A percentile compares a stretch with the other conserved stretches of the same genome.
These are phyloP conservation scores for Venturiaceae sp. DNA, from an alignment of 2,329 filamentous ascomycete species.

Conservation along the genomic window DNA sequence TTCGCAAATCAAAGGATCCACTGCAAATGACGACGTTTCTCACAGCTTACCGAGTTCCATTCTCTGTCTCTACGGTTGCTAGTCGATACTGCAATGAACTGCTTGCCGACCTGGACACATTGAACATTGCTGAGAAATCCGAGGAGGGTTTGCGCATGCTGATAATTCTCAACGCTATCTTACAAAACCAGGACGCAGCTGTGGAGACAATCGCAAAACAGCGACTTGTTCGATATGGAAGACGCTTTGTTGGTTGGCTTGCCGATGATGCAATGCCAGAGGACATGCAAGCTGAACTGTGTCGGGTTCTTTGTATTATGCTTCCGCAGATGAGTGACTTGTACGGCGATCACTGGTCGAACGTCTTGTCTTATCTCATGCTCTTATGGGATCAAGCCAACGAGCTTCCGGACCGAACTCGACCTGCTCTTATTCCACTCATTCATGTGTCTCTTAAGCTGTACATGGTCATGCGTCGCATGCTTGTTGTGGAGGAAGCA, in stretches of 20 bases:
- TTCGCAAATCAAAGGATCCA: constrained; percentile 25
- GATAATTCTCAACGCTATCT: constrained; percentile 43
- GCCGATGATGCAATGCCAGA: constrained; percentile 35
- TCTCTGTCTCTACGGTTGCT: constrained; percentile 37
- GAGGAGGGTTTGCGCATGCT: constrained; percentile 39
- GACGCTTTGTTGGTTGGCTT: constrained; percentile 65
- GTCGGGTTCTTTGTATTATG: constrained; percentile 42
- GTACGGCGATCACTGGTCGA: constrained; percentile 81
- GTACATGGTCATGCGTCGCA: constrained; percentile 33
- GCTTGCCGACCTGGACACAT: constrained; percentile 47
- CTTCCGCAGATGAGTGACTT: constrained; percentile 69
- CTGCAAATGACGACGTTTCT: constrained; percentile 39
- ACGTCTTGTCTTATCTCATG: constrained; percentile 26
- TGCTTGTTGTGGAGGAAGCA: not conserved
- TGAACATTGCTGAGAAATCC: constrained; percentile 34
- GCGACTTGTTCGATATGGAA: constrained; percentile 72
- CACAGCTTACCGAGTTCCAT: constrained; percentile 36
- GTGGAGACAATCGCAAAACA: constrained; percentile 45
- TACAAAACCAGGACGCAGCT: constrained; percentile 38
- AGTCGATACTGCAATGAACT: constrained; percentile 50
- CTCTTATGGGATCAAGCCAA: constrained; percentile 21
- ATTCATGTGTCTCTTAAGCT: constrained; percentile 67
- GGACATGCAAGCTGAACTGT: constrained; percentile 48
- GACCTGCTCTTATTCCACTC: constrained; percentile 33
- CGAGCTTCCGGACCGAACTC: constrained; percentile 3